phyloP scores from a whole-genome alignment of 768 basidiomycete genomes.

The Leccinum disarticulatum region DNA sequence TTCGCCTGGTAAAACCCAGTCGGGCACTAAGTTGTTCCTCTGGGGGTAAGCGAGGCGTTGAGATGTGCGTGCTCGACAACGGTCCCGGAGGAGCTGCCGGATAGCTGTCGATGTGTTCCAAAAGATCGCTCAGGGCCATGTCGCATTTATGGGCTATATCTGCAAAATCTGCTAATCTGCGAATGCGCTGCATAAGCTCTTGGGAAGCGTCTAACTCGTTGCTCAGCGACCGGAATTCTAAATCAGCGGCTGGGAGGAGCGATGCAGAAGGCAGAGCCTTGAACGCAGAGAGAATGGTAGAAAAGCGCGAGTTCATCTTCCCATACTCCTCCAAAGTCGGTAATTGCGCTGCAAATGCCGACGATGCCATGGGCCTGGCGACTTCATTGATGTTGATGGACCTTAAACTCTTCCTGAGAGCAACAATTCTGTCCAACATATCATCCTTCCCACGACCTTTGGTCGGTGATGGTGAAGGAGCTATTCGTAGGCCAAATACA shows the following conservation, averaged over 20 bases:
- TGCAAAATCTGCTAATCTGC: slow-evolving; percentile 54
- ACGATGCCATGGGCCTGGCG: slow-evolving; percentile 41
- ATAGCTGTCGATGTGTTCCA: slow-evolving; percentile 85
- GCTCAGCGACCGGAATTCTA: slow-evolving; percentile 63
- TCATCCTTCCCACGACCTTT: slow-evolving; percentile 43
- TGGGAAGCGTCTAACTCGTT: slow-evolving; percentile 55
- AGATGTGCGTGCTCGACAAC: slow-evolving; percentile 50
- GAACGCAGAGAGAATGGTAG: slow-evolving; percentile 45
- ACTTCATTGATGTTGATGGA: slow-evolving; percentile 59
- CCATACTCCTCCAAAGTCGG: slow-evolving; percentile 50
- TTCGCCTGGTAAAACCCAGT: slow-evolving; percentile 58
- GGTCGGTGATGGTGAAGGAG: slow-evolving; percentile 33
- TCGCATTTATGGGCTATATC: slow-evolving; percentile 59
- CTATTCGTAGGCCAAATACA: slow-evolving; percentile 51
- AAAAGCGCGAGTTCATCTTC: slow-evolving; percentile 49
- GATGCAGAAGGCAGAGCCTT: slow-evolving; percentile 45
- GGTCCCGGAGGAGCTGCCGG: slow-evolving; percentile 57
- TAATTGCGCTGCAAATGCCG: slow-evolving; percentile 41
- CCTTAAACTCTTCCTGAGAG: slow-evolving; percentile 58
- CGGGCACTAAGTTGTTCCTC: slow-evolving; percentile 68
- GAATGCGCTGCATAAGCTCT: slow-evolving; percentile 49
- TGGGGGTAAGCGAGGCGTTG: slow-evolving; percentile 45
- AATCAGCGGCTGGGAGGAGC: slow-evolving; percentile 42
- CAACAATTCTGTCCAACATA: slow-evolving; percentile 50
- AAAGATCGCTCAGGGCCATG: slow-evolving; percentile 74